Evolutionary conservation across 1,284 basidiomycete species (phyloP), one percentile per base, ranked within the genome.

Genomic region (Melampsora larici-populina): DNA sequence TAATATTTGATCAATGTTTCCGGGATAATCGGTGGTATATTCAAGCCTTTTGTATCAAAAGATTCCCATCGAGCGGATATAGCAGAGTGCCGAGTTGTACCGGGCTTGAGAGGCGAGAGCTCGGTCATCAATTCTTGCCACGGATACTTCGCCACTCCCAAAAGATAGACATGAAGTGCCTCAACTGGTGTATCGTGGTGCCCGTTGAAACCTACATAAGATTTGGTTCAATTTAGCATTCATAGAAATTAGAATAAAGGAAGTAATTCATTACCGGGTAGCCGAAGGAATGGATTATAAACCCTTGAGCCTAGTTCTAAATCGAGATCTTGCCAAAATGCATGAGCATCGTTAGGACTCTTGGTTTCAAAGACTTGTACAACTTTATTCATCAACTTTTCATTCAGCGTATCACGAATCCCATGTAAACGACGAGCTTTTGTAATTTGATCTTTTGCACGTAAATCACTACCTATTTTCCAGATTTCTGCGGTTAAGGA

Each of bases 1-100:
- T 82, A 80, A 79, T 84, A 84, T 5, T 81, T 70, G 0, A 85
- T 83, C 0, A 84, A 79, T 21, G 83, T 84, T 0, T 80, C 63
- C 0, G 84, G 84, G 1, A 63, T 40, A 5, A 82, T 74, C 0
- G 67, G 67, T 11, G 82, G 80, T 0, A 83, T 79, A 8, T 80
- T 82, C 0, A 85, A 81, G 0, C 82, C 84, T 15, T n/a, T n/a
- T n/a, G n/a, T n/a, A n/a, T n/a, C n/a, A n/a, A n/a, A n/a, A n/a
- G n/a, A n/a, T n/a, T n/a, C n/a, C n/a, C n/a, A n/a, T n/a, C n/a
- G n/a, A n/a, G n/a, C n/a, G n/a, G n/a, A n/a, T n/a, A n/a, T n/a
- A n/a, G n/a, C n/a, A n/a, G n/a, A n/a, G n/a, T n/a, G n/a, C n/a
- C n/a, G n/a, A n/a, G n/a, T n/a, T n/a, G n/a, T n/a, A n/a, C n/a